Conservation (phyloP, 495 filamentous ascomycete genomes). For the Lichina pygmaea region DNA sequence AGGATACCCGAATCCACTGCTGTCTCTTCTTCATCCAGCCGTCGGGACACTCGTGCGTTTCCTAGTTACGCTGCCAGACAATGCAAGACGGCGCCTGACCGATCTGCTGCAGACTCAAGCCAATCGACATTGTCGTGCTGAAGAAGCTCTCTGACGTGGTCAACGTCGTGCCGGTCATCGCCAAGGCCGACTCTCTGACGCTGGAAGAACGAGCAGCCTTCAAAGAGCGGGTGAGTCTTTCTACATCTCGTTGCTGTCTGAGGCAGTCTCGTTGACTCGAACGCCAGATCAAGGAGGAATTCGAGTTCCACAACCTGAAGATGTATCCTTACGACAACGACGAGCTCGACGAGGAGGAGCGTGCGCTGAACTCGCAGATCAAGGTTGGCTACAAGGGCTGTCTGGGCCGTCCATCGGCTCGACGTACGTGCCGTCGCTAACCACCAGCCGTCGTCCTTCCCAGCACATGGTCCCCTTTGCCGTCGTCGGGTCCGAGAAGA, state of each 20-base stretch:
- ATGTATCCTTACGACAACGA: conserved; percentile 99
- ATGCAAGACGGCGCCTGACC: conserved; percentile 1
- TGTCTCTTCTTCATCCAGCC: conserved; percentile 99
- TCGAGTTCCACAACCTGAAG: conserved; percentile 96
- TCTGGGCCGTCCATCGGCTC: background rate
- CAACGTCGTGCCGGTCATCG: conserved; percentile 96
- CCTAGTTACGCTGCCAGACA: background rate
- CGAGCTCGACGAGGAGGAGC: conserved; percentile 92
- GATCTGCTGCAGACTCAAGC: conserved; percentile 35
- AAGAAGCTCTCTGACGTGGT: conserved; percentile 98
- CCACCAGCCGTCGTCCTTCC: background rate
- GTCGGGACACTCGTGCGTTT: conserved; percentile 63
- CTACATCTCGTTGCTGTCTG: background rate
- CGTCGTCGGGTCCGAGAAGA: conserved; percentile 92
- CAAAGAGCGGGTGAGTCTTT: conserved; percentile 41
- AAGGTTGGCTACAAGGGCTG: conserved; percentile 31
- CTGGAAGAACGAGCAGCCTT: conserved; percentile 86
- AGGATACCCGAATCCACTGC: conserved; percentile 97
- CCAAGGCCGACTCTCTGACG: conserved; percentile 90
- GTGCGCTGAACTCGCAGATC: conserved; percentile 76
- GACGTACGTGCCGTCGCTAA: background rate
- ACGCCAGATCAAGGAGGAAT: conserved; percentile 74
- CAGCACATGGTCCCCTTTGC: conserved; percentile 92
- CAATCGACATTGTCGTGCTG: conserved; percentile 96
- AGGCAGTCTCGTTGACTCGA: background rate